These are phyloP conservation scores for Coniophora puteana DNA, from an alignment of 1,284 basidiomycete genomes.

Conservation along the genomic window DNA sequence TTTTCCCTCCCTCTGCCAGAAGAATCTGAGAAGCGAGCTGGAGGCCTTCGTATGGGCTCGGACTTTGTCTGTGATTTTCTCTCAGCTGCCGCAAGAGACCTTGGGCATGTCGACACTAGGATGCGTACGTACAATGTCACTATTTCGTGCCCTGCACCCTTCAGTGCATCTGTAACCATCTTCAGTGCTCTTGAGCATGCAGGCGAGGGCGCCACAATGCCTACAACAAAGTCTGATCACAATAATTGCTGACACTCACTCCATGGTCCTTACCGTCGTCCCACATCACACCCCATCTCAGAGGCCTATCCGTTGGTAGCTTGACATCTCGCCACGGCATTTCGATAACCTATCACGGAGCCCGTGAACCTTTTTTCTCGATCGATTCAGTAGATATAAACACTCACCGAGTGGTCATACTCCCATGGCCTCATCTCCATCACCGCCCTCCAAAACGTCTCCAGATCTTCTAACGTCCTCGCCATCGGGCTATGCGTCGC, in stretches of 20 bases:
- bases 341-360: slow-evolving; percentile 39
- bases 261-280: slow-evolving; percentile 40
- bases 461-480: slow-evolving; percentile 62
- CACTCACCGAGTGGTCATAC: slow-evolving; percentile 49
- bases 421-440: slow-evolving; percentile 57
- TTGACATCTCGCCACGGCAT: slow-evolving; percentile 54
- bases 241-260: slow-evolving; percentile 7
- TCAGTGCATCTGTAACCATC: slow-evolving; percentile 45
- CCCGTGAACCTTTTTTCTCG: slow-evolving; percentile 1
- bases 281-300: slow-evolving; percentile 54
- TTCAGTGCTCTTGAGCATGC: slow-evolving; percentile 54
- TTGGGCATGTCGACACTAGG: too few species aligned
- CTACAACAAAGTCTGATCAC: slow-evolving; percentile 30
- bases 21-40: slow-evolving; percentile 38
- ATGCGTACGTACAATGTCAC: slow-evolving; percentile 40
- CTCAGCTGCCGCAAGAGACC: background rate
- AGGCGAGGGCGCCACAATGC: slow-evolving; percentile 51
- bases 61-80: slow-evolving; percentile 22
- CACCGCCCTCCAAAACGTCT: slow-evolving; percentile 57
- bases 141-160: slow-evolving; percentile 47
- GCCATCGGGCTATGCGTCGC: slow-evolving; percentile 68
- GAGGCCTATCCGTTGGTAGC: slow-evolving; percentile 33
- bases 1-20: slow-evolving; percentile 28
- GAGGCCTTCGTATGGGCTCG: slow-evolving; percentile 33
- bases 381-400: slow-evolving; percentile 6